Evolutionary conservation across 2,329 filamentous ascomycete genomes (phyloP), one percentile per base, ranked within the genome.

Genomic region (Malbranchea zuffiana): DNA sequence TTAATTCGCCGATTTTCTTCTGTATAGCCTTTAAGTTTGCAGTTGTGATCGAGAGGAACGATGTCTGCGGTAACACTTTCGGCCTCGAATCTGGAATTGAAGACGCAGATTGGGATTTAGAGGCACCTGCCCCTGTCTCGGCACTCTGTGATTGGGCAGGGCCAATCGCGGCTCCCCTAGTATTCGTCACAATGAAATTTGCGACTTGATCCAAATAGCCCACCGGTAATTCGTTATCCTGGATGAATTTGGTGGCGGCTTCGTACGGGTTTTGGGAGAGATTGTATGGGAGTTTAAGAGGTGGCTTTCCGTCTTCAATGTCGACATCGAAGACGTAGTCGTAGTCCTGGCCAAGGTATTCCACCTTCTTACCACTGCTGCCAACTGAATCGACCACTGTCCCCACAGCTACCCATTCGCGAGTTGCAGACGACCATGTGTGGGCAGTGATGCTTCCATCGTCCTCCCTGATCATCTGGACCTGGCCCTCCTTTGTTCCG

Each of bases 301-400:
- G 77, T 8, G 88, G 87, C 53, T 92, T 88, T 35, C 86, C 88
- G 51, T 95, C 88, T 56, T 94, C 84, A 44, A 95, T 92, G 50
- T 94, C 87, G 17, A 95, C 87, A 53, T 95, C 87, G 48, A 96
- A 96, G 6, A 98, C 87, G 51, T 81, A 95, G 55, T 98, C 90
- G 56, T 93, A 98, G 43, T 88, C 82, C 54, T 93, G 75, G 20
- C 88, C 88, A 1, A 82, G 68, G 54, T 88, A 80, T 40, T 78
- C 71, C 5, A 76, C 75, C 61, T 87, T 86, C 41, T 76, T 76
- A 7, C 84, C 82, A 46, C 78, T 84, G 54, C 85, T 92, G 24
- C 81, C 85, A 4, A 81, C 82, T 3, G 85, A 76, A 49, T 93
- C 85, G 7, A 96, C 90, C 0, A 98, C 87, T 0, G 86, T 93